Evolutionary conservation across 2,329 filamentous ascomycete genomes (phyloP).

Genomic region (Aspergillus costaricaensis): DNA sequence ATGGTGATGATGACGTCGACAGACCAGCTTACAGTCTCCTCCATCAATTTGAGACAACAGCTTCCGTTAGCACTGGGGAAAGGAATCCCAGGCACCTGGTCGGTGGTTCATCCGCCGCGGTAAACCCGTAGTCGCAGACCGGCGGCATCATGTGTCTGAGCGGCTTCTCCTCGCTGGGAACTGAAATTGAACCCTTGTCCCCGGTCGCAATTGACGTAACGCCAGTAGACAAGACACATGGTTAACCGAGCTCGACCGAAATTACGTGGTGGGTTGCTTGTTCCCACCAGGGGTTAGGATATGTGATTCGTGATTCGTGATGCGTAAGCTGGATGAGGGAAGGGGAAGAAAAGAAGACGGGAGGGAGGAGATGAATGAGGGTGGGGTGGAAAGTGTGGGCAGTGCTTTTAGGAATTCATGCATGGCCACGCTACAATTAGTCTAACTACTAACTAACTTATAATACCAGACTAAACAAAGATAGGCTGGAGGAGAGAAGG

Average conservation of each 20-base stretch:
- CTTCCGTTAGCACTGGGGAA: neutral
- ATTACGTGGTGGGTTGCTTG: neutral
- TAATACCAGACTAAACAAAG: neutral
- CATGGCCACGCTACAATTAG: neutral
- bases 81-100: constrained; percentile 22
- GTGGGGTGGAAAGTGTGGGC: neutral
- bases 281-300: neutral
- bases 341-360: neutral
- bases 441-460: neutral
- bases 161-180: no score
- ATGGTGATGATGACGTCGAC: neutral
- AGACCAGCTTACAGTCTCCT: neutral
- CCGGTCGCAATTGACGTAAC: neutral
- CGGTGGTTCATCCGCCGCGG: constrained; percentile 17
- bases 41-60: neutral
- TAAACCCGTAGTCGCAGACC: constrained; percentile 1
- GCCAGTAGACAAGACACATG: neutral
- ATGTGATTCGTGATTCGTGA: constrained; percentile 9
- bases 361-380: no score
- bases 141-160: constrained; percentile 19
- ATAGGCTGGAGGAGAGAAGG: neutral
- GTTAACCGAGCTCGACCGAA: neutral
- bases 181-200: neutral
- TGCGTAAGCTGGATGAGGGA: constrained; percentile 12
- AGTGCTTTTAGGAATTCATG: neutral